Conservation (phyloP, 2,329 filamentous ascomycete species). For the Incumbomyces delicatus region DNA sequence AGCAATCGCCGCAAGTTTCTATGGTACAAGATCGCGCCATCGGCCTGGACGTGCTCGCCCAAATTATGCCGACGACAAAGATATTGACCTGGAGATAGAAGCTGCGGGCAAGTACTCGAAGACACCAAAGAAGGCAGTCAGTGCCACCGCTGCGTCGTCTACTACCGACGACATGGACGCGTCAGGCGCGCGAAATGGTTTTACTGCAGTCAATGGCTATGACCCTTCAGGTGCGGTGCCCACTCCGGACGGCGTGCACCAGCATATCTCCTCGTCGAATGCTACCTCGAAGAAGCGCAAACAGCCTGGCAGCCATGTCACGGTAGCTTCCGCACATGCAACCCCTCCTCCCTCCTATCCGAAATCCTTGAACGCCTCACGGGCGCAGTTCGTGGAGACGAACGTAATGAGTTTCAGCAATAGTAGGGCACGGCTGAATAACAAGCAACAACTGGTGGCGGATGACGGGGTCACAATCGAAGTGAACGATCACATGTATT, state of each 20-base stretch:
- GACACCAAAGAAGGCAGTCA: slow-evolving; percentile 23
- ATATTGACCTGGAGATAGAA: slow-evolving; percentile 85
- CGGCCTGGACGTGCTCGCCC: slow-evolving; percentile 67
- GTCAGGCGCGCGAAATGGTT: slow-evolving; percentile 1
- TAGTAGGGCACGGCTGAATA: slow-evolving; percentile 55
- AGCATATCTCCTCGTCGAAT: background rate
- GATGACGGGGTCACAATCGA: slow-evolving; percentile 81
- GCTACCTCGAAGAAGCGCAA: slow-evolving; percentile 73
- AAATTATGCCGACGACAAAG: slow-evolving; percentile 92
- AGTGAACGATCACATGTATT: slow-evolving; percentile 87
- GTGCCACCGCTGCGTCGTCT: slow-evolving; percentile 25
- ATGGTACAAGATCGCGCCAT: slow-evolving; percentile 91
- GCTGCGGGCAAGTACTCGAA: slow-evolving; percentile 22
- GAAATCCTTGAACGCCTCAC: slow-evolving; percentile 23
- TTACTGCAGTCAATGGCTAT: slow-evolving; percentile 11
- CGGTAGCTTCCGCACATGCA: slow-evolving; percentile 28
- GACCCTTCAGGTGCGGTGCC: background rate
- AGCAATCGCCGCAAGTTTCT: slow-evolving; percentile 54
- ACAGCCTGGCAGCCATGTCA: slow-evolving; percentile 43
- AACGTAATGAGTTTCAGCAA: slow-evolving; percentile 86
- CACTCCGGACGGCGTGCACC: slow-evolving; percentile 25
- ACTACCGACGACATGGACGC: slow-evolving; percentile 29
- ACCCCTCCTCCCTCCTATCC: slow-evolving; percentile 24
- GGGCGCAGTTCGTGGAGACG: slow-evolving; percentile 43
- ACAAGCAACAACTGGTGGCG: slow-evolving; percentile 65